Conservation (phyloP, 805 yeast species). For the Groenewaldozyma tartarivorans region DNA sequence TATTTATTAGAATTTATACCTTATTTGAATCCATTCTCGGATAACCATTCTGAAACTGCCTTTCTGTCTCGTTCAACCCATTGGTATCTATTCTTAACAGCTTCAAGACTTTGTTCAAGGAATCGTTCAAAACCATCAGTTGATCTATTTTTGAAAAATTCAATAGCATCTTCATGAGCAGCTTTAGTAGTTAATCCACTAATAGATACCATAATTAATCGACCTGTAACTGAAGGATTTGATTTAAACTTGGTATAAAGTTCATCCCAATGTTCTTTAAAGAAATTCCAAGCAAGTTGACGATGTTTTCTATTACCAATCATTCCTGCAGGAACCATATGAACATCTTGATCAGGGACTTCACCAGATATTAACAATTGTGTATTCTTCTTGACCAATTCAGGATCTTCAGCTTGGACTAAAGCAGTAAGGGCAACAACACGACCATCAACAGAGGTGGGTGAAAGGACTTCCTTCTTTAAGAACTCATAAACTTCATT, state of each 20-base stretch:
- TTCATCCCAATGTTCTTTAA: slow-evolving; percentile 61
- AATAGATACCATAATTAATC: slow-evolving; percentile 55
- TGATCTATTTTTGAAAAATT: slow-evolving; percentile 39
- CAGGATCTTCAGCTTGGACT: slow-evolving; percentile 50
- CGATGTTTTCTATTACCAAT: slow-evolving; percentile 55
- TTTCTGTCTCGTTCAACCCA: slow-evolving; percentile 43
- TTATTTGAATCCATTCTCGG: not conserved
- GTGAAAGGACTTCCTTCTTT: slow-evolving; percentile 48
- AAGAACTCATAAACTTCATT: slow-evolving; percentile 53
- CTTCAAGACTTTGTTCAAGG: slow-evolving; percentile 45
- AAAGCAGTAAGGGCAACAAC: slow-evolving; percentile 58
- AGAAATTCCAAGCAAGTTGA: slow-evolving; percentile 61
- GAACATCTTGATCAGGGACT: slow-evolving; percentile 59
- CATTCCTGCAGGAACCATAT: slow-evolving; percentile 69
- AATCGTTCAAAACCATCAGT: slow-evolving; percentile 50
- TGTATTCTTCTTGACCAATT: slow-evolving; percentile 47
- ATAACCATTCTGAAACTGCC: slow-evolving; percentile 37
- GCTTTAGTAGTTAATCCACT: slow-evolving; percentile 50
- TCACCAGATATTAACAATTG: slow-evolving; percentile 48
- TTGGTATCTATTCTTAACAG: slow-evolving; percentile 36
- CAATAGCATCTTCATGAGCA: slow-evolving; percentile 43
- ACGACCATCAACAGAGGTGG: slow-evolving; percentile 57
- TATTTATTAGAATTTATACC: not conserved
- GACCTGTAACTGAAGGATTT: slow-evolving; percentile 67
- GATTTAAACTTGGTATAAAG: slow-evolving; percentile 66